These are phyloP conservation scores for Lavandula angustifolia DNA, from an alignment of 257 asterid genomes.

Conservation along the genomic window DNA sequence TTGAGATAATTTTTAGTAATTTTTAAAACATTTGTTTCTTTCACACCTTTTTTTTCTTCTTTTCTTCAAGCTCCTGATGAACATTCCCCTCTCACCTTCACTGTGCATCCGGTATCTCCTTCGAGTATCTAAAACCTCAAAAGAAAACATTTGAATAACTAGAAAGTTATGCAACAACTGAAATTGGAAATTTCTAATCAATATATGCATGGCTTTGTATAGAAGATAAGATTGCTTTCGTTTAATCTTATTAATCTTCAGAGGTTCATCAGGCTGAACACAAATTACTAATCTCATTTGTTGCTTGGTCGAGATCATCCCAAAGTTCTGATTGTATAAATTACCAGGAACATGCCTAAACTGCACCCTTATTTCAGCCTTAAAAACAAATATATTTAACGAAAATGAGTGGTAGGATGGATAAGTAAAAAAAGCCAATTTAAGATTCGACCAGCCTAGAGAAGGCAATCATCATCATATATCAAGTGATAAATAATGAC, in stretches of 20 bases:
- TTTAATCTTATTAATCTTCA: constrained; percentile 90
- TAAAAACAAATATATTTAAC: constrained; percentile 42
- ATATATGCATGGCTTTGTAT: constrained; percentile 73
- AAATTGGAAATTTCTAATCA: too few relatives aligned
- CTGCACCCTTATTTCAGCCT: constrained; percentile 93
- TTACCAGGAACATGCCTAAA: constrained; percentile 94
- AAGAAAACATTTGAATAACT: too few relatives aligned
- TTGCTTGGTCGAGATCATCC: constrained; percentile 80
- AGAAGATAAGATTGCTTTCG: constrained; percentile 88
- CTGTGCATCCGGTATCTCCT: constrained; percentile 95
- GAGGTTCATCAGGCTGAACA: constrained; percentile 90
- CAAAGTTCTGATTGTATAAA: constrained; percentile 65
- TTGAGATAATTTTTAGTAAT: too few relatives aligned
- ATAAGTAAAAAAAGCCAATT: constrained; percentile 86
- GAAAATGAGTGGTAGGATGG: constrained; percentile 93
- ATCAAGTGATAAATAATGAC: background rate
- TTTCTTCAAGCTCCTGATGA: constrained; percentile 94
- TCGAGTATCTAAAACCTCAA: constrained; percentile 58
- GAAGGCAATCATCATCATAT: constrained; percentile 25
- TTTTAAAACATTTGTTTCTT: too few relatives aligned
- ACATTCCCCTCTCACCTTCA: constrained; percentile 94
- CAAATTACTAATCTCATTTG: constrained; percentile 95
- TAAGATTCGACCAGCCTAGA: constrained; percentile 75
- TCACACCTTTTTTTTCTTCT: too few relatives aligned
- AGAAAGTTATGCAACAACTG: too few relatives aligned